Evolutionary conservation across 2,329 filamentous ascomycete species (phyloP).

Genomic region (Hypocrella siamensis): DNA sequence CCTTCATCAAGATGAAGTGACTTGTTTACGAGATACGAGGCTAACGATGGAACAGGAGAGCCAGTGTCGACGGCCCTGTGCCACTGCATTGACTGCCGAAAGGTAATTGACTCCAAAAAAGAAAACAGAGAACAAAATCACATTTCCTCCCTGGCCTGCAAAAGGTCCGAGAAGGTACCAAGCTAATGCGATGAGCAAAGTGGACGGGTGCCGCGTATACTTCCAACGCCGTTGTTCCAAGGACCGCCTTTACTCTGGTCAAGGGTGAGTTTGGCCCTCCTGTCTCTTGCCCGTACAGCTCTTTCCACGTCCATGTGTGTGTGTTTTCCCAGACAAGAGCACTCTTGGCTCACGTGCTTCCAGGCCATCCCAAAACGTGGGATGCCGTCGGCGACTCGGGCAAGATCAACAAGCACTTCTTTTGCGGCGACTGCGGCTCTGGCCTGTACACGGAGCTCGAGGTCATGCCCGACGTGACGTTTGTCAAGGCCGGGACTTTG

Average conservation of each 20-base stretch:
- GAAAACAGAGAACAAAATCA: background rate
- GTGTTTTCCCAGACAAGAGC: background rate
- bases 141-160: background rate
- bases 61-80: constrained; percentile 28
- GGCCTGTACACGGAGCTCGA: constrained; percentile 35
- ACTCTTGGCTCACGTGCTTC: background rate
- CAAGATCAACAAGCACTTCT: constrained; percentile 39
- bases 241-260: constrained; percentile 28
- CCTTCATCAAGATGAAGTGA: background rate
- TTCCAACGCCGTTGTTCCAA: constrained; percentile 34
- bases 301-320: background rate
- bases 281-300: background rate
- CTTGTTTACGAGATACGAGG: background rate
- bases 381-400: constrained; percentile 31
- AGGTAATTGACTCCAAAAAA: constrained; percentile 19
- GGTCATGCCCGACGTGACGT: constrained; percentile 31
- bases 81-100: constrained; percentile 38
- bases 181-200: constrained; percentile 8
- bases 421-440: constrained; percentile 35
- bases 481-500: constrained; percentile 34
- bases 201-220: constrained; percentile 39
- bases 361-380: constrained; percentile 29
- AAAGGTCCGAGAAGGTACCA: background rate
- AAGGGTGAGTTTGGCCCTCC: constrained; percentile 19
- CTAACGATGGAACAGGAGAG: constrained; percentile 16